Base-by-base conservation (phyloP, 2,329 filamentous ascomycete species). In the Alternaria tenuissima region DNA sequence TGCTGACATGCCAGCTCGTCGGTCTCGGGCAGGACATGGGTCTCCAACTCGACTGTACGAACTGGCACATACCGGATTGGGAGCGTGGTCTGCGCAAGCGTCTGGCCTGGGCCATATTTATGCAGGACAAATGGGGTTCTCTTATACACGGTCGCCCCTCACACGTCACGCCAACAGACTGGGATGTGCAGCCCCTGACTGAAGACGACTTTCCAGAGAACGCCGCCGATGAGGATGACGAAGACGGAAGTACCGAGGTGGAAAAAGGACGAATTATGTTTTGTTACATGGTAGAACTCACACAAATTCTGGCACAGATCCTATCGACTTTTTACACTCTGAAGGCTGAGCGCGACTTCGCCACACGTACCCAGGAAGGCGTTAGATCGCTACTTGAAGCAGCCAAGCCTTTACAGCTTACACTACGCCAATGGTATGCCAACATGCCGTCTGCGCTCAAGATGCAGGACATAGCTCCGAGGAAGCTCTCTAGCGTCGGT, bases 101-200 rank as follows among this genome's bases (percentile, higher is more conserved):
- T 14, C 76, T 90, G 0, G 87, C 86, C 0, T 91, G 88, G 88
- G 87, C 84, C 2, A 74, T 89, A 0, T 90, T 85, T 63, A 87
- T 89, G 81, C 88, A 90, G 69, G 88, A 90, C 63, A 87, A 86
- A 67, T 89, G 85, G 87, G 83, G 84, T 3, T 82, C 85, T 3
- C 79, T 87, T 38, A 83, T 86, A 28, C 84, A 87, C 64, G 87
- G 87, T 7, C 80, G 86, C 26, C 86, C 86, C 11, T 85, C 83
- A 24, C 83, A 87, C 52, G 85, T 88, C 24, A 79, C 79, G 5
- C 75, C 80, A 3, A 80, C 79, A 7, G 85, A 88, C 66, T 89
- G 87, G 87, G 83, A 83, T 24, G 81, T 88, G 3, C 77, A 78
- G 28, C 70, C 76, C 3, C 76, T 85, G 7, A 78, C 75, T 18